Evolutionary conservation across 768 basidiomycete species (phyloP).

Genomic region (Suillus subalutaceus): DNA sequence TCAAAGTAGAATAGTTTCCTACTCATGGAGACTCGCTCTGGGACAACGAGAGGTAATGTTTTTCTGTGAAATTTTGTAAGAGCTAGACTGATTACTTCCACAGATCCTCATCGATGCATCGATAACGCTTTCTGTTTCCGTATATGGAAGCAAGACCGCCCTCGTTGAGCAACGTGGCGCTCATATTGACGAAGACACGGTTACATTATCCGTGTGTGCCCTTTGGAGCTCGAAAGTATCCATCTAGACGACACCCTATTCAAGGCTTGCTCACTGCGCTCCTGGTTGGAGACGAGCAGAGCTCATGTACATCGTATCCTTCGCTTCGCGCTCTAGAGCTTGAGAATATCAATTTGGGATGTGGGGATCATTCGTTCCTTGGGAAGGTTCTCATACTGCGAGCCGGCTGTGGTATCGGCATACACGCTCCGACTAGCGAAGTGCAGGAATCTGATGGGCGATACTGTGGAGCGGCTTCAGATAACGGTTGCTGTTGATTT

Average conservation of each 20-base stretch:
- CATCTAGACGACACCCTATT: not conserved
- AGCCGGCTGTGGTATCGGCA: not conserved
- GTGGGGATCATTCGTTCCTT: not conserved
- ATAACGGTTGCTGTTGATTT: slow-evolving; percentile 19
- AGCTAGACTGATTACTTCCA: not conserved
- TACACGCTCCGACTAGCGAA: not conserved
- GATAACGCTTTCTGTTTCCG: not conserved
- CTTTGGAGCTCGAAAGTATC: not conserved
- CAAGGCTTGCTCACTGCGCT: not conserved
- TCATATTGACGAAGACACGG: too few species aligned
- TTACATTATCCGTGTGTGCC: too few species aligned
- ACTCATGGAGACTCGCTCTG: not conserved
- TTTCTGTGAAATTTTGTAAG: not conserved
- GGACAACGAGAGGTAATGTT: not conserved
- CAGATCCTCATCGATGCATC: not conserved
- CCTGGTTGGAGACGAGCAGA: not conserved
- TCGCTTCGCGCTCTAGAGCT: not conserved
- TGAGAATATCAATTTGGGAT: not conserved
- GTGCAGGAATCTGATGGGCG: not conserved
- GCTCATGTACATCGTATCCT: not conserved
- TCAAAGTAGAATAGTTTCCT: not conserved
- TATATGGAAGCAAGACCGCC: not conserved
- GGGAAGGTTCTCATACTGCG: not conserved
- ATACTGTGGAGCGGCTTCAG: slow-evolving; percentile 7
- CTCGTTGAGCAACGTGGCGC: too few species aligned